Conservation (phyloP, 2,329 filamentous ascomycete species). For the Alternaria triticina region DNA sequence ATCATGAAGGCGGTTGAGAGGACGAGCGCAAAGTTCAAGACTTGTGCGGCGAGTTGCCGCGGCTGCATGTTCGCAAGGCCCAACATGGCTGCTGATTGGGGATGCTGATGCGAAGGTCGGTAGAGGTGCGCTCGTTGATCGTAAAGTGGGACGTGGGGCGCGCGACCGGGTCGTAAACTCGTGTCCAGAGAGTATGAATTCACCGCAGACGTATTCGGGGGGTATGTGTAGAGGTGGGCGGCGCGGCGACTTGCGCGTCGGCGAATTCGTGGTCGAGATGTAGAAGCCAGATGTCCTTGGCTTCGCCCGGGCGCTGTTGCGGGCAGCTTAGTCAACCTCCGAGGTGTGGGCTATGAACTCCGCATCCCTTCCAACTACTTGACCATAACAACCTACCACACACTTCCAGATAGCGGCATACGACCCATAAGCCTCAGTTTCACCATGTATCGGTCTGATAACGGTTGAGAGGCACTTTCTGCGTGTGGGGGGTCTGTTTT, state of each 20-base stretch:
- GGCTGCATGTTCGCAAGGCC: conserved; percentile 70
- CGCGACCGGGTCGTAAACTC: background rate
- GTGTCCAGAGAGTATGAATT: background rate
- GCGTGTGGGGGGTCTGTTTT: background rate
- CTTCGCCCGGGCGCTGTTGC: conserved; percentile 19
- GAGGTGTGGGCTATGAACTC: conserved; percentile 18
- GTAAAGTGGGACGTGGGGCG: background rate
- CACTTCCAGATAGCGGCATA: background rate
- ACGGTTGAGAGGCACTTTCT: background rate
- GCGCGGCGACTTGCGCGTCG: conserved; percentile 10
- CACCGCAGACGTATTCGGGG: background rate
- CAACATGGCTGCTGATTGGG: conserved; percentile 37
- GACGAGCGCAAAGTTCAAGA: conserved; percentile 90
- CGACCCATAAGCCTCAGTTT: background rate
- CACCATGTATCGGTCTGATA: background rate
- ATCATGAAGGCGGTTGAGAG: conserved; percentile 94
- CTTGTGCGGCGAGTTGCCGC: conserved; percentile 79
- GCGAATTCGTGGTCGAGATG: conserved; percentile 22
- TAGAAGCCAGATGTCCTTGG: conserved; percentile 42
- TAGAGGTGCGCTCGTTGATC: background rate
- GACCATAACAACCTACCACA: background rate
- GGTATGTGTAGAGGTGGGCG: background rate
- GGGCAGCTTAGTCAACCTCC: conserved; percentile 29
- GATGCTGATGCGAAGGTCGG: conserved; percentile 1
- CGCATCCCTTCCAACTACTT: background rate